Percentiles rank a stretch among this genome's conserved stretches.
Evolutionary conservation across 2,329 filamentous ascomycete genomes (phyloP).

Genomic region (Saccharata proteae): DNA sequence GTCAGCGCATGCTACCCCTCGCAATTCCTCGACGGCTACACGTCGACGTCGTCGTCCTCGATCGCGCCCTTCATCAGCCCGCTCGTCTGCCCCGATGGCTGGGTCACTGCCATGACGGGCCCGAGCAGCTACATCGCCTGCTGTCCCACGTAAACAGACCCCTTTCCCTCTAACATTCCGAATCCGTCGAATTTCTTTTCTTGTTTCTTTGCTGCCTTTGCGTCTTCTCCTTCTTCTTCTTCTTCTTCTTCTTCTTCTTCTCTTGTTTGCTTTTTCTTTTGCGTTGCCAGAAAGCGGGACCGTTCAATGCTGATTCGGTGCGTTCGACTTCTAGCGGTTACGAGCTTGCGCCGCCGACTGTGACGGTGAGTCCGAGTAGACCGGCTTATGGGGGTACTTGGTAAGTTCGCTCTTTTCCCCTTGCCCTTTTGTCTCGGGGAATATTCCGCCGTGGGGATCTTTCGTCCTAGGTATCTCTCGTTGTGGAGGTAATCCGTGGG

Average conservation of each 20-base stretch:
- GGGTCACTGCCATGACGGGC: constrained; percentile 12
- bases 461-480: no score
- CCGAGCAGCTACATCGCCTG: constrained; percentile 17
- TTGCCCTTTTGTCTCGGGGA: no score
- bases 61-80: constrained; percentile 17
- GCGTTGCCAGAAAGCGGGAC: no score
- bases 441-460: no score
- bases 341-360: constrained; percentile 12
- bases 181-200: no score
- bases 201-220: background rate
- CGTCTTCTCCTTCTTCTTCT: background rate
- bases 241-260: background rate
- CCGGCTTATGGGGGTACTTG: constrained; percentile 18
- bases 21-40: constrained; percentile 15
- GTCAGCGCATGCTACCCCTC: constrained; percentile 16
- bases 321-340: constrained; percentile 11
- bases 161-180: no score
- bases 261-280: background rate
- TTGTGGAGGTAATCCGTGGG: no score
- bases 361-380: constrained; percentile 11
- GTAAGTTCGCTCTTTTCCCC: no score
- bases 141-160: constrained; percentile 15
- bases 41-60: constrained; percentile 11
- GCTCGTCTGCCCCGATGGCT: constrained; percentile 16
- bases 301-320: background rate